Evolutionary conservation across 371 early-diverging fungal species (phyloP).

Genomic region (Mucor velutinosus): DNA sequence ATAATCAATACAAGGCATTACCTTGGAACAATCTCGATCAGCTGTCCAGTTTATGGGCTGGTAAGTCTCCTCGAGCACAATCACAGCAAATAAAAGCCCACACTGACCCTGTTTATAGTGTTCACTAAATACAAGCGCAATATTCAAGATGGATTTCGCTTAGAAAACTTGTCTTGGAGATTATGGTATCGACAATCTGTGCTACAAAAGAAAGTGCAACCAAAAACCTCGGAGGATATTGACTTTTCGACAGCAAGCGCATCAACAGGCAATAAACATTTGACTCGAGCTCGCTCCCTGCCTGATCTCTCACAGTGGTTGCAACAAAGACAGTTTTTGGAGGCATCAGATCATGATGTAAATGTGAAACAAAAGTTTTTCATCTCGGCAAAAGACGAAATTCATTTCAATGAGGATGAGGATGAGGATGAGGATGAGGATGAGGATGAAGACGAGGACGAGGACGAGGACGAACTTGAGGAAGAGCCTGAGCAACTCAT

Average conservation of each 20-base stretch:
- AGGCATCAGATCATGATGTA: not conserved
- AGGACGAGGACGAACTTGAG: conserved; percentile 4
- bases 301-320: conserved; percentile 20
- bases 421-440: not conserved
- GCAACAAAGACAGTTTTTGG: not conserved
- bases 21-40: conserved; percentile 30
- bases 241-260: not conserved
- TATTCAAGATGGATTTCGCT: conserved; percentile 26
- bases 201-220: conserved; percentile 21
- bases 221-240: conserved; percentile 21
- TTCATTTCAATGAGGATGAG: not conserved
- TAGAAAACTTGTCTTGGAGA: conserved; percentile 36
- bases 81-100: not conserved
- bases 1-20: conserved; percentile 10
- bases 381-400: conserved; percentile 1
- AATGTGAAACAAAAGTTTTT: conserved; percentile 10
- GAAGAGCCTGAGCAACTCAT: not conserved
- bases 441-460: conserved; percentile 3
- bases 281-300: conserved; percentile 18
- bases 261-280: not conserved
- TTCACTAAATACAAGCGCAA: conserved; percentile 25
- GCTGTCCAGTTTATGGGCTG: conserved; percentile 24
- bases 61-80: not conserved
- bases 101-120: not conserved
- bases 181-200: conserved; percentile 31